Base-by-base conservation (phyloP, 805 yeast species). In the Starmerella cellae region DNA sequence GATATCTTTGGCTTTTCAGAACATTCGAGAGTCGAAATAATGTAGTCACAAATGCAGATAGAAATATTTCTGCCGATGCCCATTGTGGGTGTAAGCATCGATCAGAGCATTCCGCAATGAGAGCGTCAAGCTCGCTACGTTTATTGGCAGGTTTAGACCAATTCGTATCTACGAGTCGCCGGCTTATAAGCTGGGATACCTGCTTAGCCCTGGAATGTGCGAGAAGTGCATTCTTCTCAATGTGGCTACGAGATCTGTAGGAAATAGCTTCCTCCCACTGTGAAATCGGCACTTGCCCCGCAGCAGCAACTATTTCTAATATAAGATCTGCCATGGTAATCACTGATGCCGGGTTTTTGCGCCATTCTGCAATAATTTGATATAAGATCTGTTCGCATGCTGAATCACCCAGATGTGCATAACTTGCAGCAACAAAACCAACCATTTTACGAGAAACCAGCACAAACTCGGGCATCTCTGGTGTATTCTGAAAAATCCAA, bases 31-130 rank as follows among this genome's bases (percentile, higher is more conserved):
- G 31, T 20, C 28, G 33, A 21, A 47, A 37, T 28, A 47, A 16
- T 6, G 41, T 29, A 13, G 43, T 3, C 1, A 42, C 23, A 16
- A 47, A 45, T 4, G 41, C 24, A 3, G 49, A 39, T 11, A 47
- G 10, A 16, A 47, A 31, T 19, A 47, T 13, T n/a, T 47, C 51
- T 2, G 51, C 48, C 5, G 46, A 16, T 4, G 49, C 46, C 35
- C 43, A 36, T 18, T 44, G 43, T 13, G 48, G 41, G 9, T 9
- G 5, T 5, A 11, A 4, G 17, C 22, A 18, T n/a, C 39, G 10
- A 10, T 20, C 23, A 4, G 14, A 26, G 26, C 37, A 38, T 13
- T 33, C 44, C 1, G n/a, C 29, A 18, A 42, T 5, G 26, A 47
- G 39, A 2, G 2, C 16, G 8, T 19, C 35, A 5, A 45, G 37